Conservation (phyloP, 2,329 filamentous ascomycete genomes). For the Monosporascus sp. region DNA sequence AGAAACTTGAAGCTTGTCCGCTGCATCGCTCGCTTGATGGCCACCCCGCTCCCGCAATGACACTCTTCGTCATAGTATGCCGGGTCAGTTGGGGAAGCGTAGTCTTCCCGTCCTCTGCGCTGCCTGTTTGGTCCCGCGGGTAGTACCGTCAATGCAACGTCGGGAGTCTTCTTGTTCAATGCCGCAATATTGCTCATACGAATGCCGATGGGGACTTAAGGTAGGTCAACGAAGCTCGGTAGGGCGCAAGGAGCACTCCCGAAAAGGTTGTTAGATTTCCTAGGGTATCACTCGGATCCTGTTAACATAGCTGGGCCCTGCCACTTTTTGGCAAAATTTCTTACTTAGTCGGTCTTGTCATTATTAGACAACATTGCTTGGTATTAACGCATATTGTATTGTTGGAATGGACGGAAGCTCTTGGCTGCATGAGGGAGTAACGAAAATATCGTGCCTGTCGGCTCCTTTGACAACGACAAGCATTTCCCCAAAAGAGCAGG, state of each 20-base stretch:
- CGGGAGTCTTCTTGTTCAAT: background rate
- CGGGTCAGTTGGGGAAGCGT: background rate
- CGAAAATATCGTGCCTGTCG: background rate
- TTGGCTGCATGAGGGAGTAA: background rate
- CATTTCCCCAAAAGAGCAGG: background rate
- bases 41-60: slow-evolving; percentile 16
- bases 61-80: slow-evolving; percentile 12
- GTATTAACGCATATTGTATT: background rate
- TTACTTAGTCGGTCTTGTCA: no score
- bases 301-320: no score
- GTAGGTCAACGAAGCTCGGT: background rate
- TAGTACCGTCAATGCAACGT: background rate
- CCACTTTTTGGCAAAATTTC: no score
- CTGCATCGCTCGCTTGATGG: slow-evolving; percentile 2
- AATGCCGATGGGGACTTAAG: background rate
- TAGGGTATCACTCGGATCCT: no score
- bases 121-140: background rate
- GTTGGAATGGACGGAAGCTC: background rate
- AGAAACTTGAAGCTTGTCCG: slow-evolving; percentile 19
- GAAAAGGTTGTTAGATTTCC: no score
- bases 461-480: no score
- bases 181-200: background rate
- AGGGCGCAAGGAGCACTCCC: no score
- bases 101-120: background rate
- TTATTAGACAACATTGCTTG: no score